Evolutionary conservation across 257 asterid genomes (phyloP), one percentile per base, ranked within the genome.

Genomic region (Nyctanthes arbortristis): DNA sequence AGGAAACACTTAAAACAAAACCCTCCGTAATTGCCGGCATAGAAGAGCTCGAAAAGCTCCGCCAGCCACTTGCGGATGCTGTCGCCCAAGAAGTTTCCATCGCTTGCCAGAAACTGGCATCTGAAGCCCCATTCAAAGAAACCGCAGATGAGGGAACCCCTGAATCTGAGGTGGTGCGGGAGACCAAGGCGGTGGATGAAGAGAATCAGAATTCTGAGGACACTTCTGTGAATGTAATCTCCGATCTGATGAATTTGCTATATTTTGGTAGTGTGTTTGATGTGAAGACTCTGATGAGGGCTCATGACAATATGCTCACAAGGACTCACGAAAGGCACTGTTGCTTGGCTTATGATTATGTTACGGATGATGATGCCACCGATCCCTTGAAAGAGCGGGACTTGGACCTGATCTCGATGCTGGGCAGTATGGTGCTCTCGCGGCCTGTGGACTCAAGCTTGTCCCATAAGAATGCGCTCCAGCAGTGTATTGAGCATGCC

Each of bases 321-420:
- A 90, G 88, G 87, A 79, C 85, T 14, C 97, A 85, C 61, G 97
- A 93, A 84, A 87, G 97, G 82, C 87, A 83, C 0, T 88, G 90
- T 72, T 90, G 98, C 80, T 78, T 93, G 70, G 81, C 96, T 0
- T 93, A 93, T 36, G 98, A 93, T 75, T 85, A 82, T 63, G 96
- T 93, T 31, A 89, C 97, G 4, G 97, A 90, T 65, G 98, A 87
- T 56, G 97, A 84, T 31, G 66, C 80, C 33, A 80, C 80, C 0
- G 96, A 84, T 61, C 82, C 84, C 56, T 73, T 92, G 72, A 87
- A 82, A 24, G 97, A 94, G 72, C 60, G 74, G 72, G 98, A 93
- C 69, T 78, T 93, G 88, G 96, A 93, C 68, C 74, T 85, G 79
- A 84, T 93, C 70, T 79, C 96, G 7, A 71, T 65, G 85, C 86